Base-by-base conservation (phyloP, 805 yeast genomes). In the Lipomyces kockii region DNA sequence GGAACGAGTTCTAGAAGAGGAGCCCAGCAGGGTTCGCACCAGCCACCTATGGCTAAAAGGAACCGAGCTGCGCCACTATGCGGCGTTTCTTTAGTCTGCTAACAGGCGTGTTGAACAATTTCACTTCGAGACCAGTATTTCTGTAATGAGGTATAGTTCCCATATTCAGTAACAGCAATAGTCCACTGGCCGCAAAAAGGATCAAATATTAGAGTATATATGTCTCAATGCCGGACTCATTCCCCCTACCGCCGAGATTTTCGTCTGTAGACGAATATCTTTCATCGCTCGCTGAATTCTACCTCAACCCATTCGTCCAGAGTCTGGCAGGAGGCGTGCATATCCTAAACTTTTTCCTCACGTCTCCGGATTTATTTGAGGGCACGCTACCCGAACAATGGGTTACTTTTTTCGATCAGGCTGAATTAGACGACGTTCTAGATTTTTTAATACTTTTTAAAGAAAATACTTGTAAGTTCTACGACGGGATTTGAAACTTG, bases 231-330 rank as follows among this genome's bases (percentile, higher is more conserved):
- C 29, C 43, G 51, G 37, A 64, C 25, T 29, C 34, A 11, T 70
- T 70, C 43, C 69, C 73, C 14, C 43, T 70, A 17, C 73, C 73
- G n/a, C 43, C 53, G 14, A 65, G 58, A 12, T 70, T 61, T 54
- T 51, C 56, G 14, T 25, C 37, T 12, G 64, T 67, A 9, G 73
- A 70, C 34, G 63, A 43, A n/a, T 70, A 70, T 53, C 51, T 67
- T 11, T 51, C 25, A 9, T 43, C 53, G 22, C 67, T 71, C 3
- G 58, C 49, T 20, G 60, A n/a, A 14, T 55, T 71, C 20, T 70
- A 70, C 58, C 17, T 22, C 22, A 25, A 37, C n/a, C 68, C 73
- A 8, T 65, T 70, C 46, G 71, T 71, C 20, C 73, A 65, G 62
- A 46, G 37, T 11, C 59, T 71, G 9, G 69, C 70, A 6, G 62